These are phyloP conservation scores for Panicum miliaceum DNA, from an alignment of 176 grass and related monocot genomes.

Conservation along the genomic window DNA sequence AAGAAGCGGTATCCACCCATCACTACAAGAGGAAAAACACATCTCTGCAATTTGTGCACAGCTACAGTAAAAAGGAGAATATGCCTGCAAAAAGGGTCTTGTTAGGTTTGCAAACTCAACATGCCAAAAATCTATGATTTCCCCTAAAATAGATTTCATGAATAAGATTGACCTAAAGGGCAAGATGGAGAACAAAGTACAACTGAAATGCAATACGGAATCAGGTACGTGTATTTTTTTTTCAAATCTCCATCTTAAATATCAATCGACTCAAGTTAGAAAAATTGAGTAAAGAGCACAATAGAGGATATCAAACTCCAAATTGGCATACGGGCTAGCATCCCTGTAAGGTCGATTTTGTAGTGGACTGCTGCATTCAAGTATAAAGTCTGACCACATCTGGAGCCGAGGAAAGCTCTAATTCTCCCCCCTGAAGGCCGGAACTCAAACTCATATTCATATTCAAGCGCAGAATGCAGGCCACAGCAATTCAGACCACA, in stretches of 20 bases:
- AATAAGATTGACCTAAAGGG: slow-evolving; percentile 22
- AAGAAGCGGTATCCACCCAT: background rate
- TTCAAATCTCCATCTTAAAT: slow-evolving; percentile 10
- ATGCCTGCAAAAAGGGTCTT: background rate
- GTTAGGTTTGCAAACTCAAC: slow-evolving; percentile 12
- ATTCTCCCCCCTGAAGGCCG: background rate
- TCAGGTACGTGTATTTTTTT: slow-evolving; percentile 12
- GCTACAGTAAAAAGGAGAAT: background rate
- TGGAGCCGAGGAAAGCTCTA: background rate
- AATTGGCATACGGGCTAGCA: background rate
- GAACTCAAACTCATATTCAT: background rate
- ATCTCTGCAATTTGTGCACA: background rate
- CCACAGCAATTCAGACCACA: background rate
- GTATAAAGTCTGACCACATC: slow-evolving; percentile 2
- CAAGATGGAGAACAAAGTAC: slow-evolving; percentile 1
- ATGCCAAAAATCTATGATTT: slow-evolving; percentile 10
- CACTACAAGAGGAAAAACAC: slow-evolving; percentile 5
- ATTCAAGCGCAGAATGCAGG: background rate
- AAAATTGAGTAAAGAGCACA: slow-evolving; percentile 12
- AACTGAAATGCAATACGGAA: slow-evolving; percentile 20
- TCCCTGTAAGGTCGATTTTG: slow-evolving; percentile 1
- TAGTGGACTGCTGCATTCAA: background rate
- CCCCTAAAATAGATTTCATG: slow-evolving; percentile 13
- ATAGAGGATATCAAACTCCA: background rate
- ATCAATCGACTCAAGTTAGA: background rate